Percentiles rank a stretch among this genome's conserved stretches.
Evolutionary conservation across 495 filamentous ascomycete genomes (phyloP).

Genomic region (Elaphomyces granulatus): DNA sequence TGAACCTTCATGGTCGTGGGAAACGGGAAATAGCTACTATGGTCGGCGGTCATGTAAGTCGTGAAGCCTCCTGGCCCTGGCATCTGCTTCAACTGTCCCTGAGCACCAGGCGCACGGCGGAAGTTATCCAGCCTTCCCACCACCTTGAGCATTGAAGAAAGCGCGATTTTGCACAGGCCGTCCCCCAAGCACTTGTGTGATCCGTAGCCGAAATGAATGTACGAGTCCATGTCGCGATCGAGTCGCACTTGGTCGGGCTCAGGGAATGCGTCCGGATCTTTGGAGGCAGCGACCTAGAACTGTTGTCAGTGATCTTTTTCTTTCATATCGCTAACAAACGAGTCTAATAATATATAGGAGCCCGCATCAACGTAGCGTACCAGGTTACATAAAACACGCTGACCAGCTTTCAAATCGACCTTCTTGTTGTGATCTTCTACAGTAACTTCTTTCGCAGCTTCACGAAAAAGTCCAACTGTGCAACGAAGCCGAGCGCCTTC

Average conservation of each 20-base stretch:
- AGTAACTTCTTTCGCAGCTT: constrained; percentile 23
- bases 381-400: constrained; percentile 36
- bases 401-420: constrained; percentile 31
- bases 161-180: constrained; percentile 40
- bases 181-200: constrained; percentile 45
- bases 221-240: constrained; percentile 44
- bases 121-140: constrained; percentile 40
- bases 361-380: constrained; percentile 22
- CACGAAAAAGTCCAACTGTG: constrained; percentile 39
- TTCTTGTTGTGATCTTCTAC: constrained; percentile 29
- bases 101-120: constrained; percentile 45
- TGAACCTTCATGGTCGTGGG: constrained; percentile 46
- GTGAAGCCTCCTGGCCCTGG: constrained; percentile 38
- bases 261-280: constrained; percentile 46
- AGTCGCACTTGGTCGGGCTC: constrained; percentile 50
- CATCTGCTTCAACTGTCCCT: constrained; percentile 57
- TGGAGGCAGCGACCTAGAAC: constrained; percentile 31
- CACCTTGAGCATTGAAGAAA: constrained; percentile 47
- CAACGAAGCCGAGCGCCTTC: constrained; percentile 46
- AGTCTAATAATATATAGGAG: too few species aligned
- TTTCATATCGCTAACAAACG: too few species aligned
- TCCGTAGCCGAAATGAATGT: constrained; percentile 49
- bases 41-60: constrained; percentile 57
- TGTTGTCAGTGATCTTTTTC: too few species aligned
- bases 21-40: constrained; percentile 54